These are phyloP conservation scores for Zopfochytrium polystomum DNA, from an alignment of 371 early-diverging fungal genomes.

Conservation along the genomic window DNA sequence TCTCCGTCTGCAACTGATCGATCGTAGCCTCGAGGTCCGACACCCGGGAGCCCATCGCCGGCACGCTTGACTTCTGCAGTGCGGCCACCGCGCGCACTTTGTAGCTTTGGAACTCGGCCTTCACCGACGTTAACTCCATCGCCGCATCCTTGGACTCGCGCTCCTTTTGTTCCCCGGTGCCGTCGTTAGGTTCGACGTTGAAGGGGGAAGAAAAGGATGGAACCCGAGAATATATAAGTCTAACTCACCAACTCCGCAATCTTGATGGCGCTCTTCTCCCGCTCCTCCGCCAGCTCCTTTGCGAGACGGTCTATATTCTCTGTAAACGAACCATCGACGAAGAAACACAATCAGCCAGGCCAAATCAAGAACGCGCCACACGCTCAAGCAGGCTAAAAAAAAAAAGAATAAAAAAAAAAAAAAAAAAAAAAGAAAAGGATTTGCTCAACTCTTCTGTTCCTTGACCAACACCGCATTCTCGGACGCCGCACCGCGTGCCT, in stretches of 20 bases:
- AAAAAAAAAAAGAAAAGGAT: not conserved
- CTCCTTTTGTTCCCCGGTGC: slow-evolving; percentile 7
- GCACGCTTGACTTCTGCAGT: slow-evolving; percentile 23
- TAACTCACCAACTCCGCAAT: slow-evolving; percentile 11
- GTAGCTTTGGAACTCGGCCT: slow-evolving; percentile 35
- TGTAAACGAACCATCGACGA: not conserved
- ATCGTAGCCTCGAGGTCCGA: slow-evolving; percentile 23
- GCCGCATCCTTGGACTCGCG: slow-evolving; percentile 4
- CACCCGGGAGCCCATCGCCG: slow-evolving; percentile 14
- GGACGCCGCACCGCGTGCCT: not conserved
- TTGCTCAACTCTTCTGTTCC: slow-evolving; percentile 12
- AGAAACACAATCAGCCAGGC: too few relatives aligned
- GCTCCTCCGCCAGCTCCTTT: slow-evolving; percentile 15
- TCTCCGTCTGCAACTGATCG: slow-evolving; percentile 13
- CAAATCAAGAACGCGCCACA: not conserved
- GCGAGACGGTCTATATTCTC: slow-evolving; percentile 12
- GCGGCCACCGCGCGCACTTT: slow-evolving; percentile 34
- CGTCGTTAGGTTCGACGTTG: not conserved
- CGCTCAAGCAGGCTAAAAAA: not conserved
- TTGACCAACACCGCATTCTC: not conserved
- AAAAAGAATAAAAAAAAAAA: too few relatives aligned
- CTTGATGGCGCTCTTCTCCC: slow-evolving; percentile 15
- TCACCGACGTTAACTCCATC: slow-evolving; percentile 15
- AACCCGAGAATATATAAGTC: not conserved
- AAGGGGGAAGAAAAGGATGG: not conserved